phyloP scores from a whole-genome alignment of 805 yeast species.

The Pichia deserticola region DNA sequence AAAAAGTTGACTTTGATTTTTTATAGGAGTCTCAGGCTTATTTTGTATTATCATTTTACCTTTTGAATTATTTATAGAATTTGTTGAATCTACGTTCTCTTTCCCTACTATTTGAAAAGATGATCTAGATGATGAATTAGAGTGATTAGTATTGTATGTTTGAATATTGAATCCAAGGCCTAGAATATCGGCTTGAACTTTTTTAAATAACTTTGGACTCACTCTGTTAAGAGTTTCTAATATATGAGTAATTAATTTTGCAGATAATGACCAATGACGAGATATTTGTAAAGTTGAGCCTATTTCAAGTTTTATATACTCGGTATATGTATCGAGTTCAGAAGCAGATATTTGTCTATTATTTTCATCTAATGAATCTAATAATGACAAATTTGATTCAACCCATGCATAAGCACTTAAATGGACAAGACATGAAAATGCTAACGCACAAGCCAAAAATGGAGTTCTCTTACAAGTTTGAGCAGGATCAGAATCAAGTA shows the following conservation, averaged over 20 bases:
- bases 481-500: constrained; percentile 41
- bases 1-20: background rate
- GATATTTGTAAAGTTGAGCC: constrained; percentile 44
- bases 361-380: constrained; percentile 9
- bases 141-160: background rate
- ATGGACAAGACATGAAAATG: constrained; percentile 46
- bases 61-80: background rate
- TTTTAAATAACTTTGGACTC: constrained; percentile 34
- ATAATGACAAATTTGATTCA: constrained; percentile 29
- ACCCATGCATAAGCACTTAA: constrained; percentile 48
- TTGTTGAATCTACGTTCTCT: too few species aligned
- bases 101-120: background rate
- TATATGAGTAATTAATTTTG: constrained; percentile 39
- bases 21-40: background rate
- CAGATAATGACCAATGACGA: constrained; percentile 43
- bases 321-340: constrained; percentile 38
- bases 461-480: constrained; percentile 41
- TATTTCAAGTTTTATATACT: constrained; percentile 42
- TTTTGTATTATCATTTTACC: background rate
- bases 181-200: constrained; percentile 30
- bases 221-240: constrained; percentile 38
- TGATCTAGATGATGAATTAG: background rate
- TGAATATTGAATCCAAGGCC: constrained; percentile 10
- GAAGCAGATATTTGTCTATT: constrained; percentile 15
- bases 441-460: constrained; percentile 44